Evolutionary conservation across 2,329 filamentous ascomycete genomes (phyloP), one percentile per base, ranked within the genome.

Genomic region (Hypoxylon sp.): DNA sequence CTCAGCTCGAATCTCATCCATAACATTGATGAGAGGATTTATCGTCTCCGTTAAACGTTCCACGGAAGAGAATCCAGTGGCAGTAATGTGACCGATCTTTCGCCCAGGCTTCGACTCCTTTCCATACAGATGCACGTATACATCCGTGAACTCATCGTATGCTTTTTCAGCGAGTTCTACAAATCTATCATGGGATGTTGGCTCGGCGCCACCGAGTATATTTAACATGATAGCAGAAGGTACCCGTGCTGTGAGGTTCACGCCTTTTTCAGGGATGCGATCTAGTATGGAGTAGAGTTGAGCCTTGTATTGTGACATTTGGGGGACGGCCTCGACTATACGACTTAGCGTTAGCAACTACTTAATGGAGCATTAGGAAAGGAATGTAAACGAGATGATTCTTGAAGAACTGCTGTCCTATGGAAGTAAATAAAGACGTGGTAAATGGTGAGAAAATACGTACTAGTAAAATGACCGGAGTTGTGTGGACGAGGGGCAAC

Each of bases 61-160:
- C 39, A 87, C 82, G 77, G 94, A 89, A 0, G 88, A 89, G 11
- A 87, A 84, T 0, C 90, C 90, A 1, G 92, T 92, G 39, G 97
- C 82, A 0, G 94, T 98, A 73, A 99, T 89, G 79, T 99, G 96
- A 10, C 95, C 95, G 83, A 98, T 98, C 81, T 98, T 99, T 50
- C 96, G 91, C 35, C 93, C 92, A 3, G 93, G 93, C 74, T 94
- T 93, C 26, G 94, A 92, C 51, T 88, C 89, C 81, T 98, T 98
- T 76, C 94, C 94, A 82, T 99, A 99, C 51, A 98, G 88, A 76
- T 99, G 95, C 10, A 98, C 86, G 57, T 84, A 86, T 13, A 86
- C 81, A 56, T 85, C 86, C 68, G 84, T 83, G 39, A 83, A 79
- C 6, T 81, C 78, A 37, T 79, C 79, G 63, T 83, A 85, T 42